Percentiles rank a stretch among this genome's conserved stretches.
Conservation (phyloP, 106 monocot species). For the Dendrobium chrysotoxum region DNA sequence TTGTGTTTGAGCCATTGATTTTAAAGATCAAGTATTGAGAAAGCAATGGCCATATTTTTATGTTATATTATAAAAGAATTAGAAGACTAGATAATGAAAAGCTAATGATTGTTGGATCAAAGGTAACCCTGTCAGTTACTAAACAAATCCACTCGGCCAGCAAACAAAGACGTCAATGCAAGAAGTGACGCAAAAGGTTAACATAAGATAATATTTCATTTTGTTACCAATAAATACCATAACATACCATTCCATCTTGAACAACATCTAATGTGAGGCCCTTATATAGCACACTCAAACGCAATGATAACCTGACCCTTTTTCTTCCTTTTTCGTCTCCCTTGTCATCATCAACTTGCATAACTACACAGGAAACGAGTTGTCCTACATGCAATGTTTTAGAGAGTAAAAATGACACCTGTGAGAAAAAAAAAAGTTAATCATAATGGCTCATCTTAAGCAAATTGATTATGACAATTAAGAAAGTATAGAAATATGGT, state of each 20-base stretch:
- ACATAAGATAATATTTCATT: background rate
- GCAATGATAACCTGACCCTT: constrained; percentile 69
- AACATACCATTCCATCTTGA: constrained; percentile 87
- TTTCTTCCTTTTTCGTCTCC: constrained; percentile 69
- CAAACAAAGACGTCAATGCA: no score
- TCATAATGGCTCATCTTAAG: background rate
- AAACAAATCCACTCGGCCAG: no score
- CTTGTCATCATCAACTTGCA: constrained; percentile 67
- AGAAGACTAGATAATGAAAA: no score
- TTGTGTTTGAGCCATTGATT: no score
- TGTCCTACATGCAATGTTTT: constrained; percentile 62
- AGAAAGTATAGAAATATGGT: background rate
- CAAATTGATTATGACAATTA: background rate
- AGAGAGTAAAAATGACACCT: constrained; percentile 30
- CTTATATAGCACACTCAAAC: constrained; percentile 71
- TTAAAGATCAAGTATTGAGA: no score
- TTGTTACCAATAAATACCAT: background rate
- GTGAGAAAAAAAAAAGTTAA: background rate
- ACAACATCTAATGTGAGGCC: constrained; percentile 65
- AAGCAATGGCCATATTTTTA: no score
- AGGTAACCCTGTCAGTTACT: no score
- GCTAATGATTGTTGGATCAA: no score
- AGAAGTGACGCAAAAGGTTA: background rate
- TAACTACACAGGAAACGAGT: constrained; percentile 71
- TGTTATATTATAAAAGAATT: no score